Conservation (phyloP, 2,329 filamentous ascomycete species). For the Aureobasidium sp. region DNA sequence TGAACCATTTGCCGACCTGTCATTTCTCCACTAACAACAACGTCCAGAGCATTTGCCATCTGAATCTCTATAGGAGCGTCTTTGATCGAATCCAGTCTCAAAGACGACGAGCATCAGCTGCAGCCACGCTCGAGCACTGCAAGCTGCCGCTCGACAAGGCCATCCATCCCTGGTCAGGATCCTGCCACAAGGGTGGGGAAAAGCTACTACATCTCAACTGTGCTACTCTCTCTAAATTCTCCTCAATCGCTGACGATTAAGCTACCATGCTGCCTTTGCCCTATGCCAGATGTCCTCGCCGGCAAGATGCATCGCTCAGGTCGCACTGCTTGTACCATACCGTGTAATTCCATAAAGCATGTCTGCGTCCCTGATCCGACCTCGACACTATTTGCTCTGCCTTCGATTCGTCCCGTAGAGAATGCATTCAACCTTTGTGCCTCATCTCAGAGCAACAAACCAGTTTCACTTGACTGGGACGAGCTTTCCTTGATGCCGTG, state of each 20-base stretch:
- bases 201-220: constrained; percentile 11
- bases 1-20: not conserved
- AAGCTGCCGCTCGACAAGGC: not conserved
- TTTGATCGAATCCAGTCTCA: too few species aligned
- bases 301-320: constrained; percentile 1
- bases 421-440: not conserved
- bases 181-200: constrained; percentile 12
- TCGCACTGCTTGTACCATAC: constrained; percentile 11
- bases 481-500: not conserved
- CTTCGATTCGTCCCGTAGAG: not conserved
- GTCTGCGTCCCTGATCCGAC: not conserved
- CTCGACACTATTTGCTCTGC: constrained; percentile 7
- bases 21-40: not conserved
- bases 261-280: not conserved
- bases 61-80: too few species aligned
- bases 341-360: not conserved
- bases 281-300: not conserved
- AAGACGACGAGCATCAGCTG: not conserved
- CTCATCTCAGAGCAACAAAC: not conserved
- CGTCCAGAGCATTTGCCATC: too few species aligned
- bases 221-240: constrained; percentile 2
- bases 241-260: not conserved
- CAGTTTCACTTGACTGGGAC: not conserved
- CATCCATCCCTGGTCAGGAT: not conserved
- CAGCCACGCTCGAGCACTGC: not conserved